Evolutionary conservation across 345 rosid genomes (phyloP).

Genomic region (Eucalyptus cloeziana): DNA sequence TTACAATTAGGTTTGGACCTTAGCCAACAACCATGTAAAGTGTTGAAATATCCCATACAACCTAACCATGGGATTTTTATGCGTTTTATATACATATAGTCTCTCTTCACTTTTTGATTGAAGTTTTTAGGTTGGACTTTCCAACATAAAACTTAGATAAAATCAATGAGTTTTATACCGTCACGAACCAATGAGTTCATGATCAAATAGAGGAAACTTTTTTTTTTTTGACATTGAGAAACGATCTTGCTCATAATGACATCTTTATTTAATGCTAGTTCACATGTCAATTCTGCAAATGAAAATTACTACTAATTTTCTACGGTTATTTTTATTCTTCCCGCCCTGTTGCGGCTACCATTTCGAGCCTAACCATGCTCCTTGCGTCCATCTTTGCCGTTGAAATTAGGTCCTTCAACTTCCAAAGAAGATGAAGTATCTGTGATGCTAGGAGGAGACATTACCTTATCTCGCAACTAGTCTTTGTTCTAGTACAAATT

Average conservation of each 20-base stretch:
- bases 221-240: background rate
- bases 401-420: constrained; percentile 15
- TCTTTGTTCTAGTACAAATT: background rate
- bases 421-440: constrained; percentile 17
- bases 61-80: too few species aligned
- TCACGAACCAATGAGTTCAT: background rate
- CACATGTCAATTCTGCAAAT: background rate
- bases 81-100: too few species aligned
- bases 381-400: constrained; percentile 10
- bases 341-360: constrained; percentile 10
- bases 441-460: background rate
- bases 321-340: background rate
- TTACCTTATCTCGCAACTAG: background rate
- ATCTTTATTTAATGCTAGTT: background rate
- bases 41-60: background rate
- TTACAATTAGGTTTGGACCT: background rate
- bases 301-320: background rate
- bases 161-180: background rate
- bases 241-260: background rate
- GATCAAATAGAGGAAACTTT: background rate
- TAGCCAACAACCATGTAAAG: background rate
- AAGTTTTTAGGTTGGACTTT: background rate
- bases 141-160: background rate
- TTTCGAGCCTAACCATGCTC: background rate
- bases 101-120: background rate